Conservation (phyloP, 2,329 filamentous ascomycete species). For the Xylariaceae sp. region DNA sequence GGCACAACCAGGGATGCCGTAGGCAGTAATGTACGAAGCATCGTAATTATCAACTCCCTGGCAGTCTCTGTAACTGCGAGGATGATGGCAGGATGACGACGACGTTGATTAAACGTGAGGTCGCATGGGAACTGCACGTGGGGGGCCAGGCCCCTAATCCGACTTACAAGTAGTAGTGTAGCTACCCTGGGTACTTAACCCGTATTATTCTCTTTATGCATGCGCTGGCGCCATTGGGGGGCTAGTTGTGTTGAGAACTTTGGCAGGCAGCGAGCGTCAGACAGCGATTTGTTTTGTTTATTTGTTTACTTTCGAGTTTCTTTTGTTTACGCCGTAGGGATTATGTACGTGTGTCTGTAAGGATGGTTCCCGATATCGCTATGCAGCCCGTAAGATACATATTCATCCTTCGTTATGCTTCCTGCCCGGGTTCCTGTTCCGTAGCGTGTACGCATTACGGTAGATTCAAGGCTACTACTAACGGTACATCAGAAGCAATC, state of each 20-base stretch:
- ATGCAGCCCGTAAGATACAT: too few species aligned
- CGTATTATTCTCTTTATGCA: not conserved
- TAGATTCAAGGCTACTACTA: too few species aligned
- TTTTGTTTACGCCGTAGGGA: too few species aligned
- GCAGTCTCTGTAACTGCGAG: not conserved
- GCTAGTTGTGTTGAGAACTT: not conserved
- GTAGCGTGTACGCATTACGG: too few species aligned
- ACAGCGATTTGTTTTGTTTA: not conserved
- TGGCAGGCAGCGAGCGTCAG: not conserved
- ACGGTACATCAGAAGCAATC: too few species aligned
- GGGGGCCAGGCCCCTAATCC: not conserved
- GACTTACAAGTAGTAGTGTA: not conserved
- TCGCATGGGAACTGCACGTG: not conserved
- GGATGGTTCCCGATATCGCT: too few species aligned
- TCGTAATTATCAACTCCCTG: not conserved
- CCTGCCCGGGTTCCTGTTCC: too few species aligned
- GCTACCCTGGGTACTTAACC: not conserved
- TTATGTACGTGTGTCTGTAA: too few species aligned
- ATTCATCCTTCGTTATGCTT: too few species aligned
- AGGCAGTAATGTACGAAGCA: not conserved
- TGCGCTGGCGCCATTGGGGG: not conserved
- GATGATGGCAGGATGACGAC: not conserved
- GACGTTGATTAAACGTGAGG: not conserved
- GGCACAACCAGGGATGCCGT: too few species aligned
- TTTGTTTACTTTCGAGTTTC: not conserved